Percentiles rank a stretch among this genome's conserved stretches.
Conservation (phyloP, 2,329 filamentous ascomycete species). For the Sporothrix curviconia region DNA sequence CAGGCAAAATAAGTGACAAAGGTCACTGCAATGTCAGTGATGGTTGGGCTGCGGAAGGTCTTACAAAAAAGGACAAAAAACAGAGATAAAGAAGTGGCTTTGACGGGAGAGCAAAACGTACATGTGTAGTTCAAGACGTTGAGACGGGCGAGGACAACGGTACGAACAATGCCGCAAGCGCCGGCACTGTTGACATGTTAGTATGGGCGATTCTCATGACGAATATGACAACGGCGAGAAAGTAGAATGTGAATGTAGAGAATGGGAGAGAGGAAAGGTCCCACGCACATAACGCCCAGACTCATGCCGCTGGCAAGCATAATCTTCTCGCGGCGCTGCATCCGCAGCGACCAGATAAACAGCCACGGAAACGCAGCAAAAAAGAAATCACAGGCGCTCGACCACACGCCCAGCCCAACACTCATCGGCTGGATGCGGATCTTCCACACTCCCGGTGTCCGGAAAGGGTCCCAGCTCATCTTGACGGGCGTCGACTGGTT, state of each 20-base stretch:
- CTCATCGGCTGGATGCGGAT: slow-evolving; percentile 32
- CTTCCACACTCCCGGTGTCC: slow-evolving; percentile 31
- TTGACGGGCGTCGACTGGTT: slow-evolving; percentile 32
- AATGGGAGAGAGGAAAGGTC: neutral
- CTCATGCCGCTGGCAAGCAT: slow-evolving; percentile 37
- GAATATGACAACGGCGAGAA: neutral
- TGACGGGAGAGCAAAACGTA: slow-evolving; percentile 23
- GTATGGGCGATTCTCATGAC: too few species aligned
- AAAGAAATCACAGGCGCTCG: slow-evolving; percentile 34
- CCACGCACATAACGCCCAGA: slow-evolving; percentile 16
- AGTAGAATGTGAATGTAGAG: neutral
- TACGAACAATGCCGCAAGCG: slow-evolving; percentile 26
- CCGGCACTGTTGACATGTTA: slow-evolving; percentile 21
- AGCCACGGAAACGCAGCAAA: slow-evolving; percentile 38
- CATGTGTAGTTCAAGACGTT: slow-evolving; percentile 26
- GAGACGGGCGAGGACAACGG: slow-evolving; percentile 24
- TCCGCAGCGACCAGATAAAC: slow-evolving; percentile 38
- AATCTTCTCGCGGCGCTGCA: slow-evolving; percentile 39
- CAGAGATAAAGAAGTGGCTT: too few species aligned
- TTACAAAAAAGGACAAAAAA: too few species aligned
- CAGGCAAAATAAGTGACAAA: slow-evolving; percentile 22
- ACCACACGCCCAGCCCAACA: slow-evolving; percentile 33
- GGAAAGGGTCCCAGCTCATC: slow-evolving; percentile 31
- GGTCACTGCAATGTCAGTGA: slow-evolving; percentile 14
- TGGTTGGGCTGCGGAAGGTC: neutral